A percentile compares a stretch with the other conserved stretches of the same genome.
Conservation (phyloP, 2,329 filamentous ascomycete genomes). For the Emergomyces pasteurianus region DNA sequence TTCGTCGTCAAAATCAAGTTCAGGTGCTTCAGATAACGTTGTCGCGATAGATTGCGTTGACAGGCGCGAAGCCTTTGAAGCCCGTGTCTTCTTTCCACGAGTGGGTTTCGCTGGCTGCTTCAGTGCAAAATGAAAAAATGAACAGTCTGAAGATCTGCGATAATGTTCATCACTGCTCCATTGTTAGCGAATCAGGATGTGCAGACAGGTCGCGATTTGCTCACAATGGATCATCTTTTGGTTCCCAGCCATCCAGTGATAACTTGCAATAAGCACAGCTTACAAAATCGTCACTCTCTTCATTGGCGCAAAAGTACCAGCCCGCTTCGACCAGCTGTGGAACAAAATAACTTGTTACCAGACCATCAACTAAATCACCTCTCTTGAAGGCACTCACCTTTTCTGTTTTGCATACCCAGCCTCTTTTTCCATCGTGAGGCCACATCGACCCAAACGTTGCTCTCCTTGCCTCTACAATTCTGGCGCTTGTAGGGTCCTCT, state of each 20-base stretch:
- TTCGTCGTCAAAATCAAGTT: slow-evolving; percentile 36
- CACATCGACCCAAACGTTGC: slow-evolving; percentile 75
- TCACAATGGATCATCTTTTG: slow-evolving; percentile 75
- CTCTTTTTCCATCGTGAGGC: slow-evolving; percentile 80
- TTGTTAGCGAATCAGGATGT: slow-evolving; percentile 12
- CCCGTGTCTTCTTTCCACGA: slow-evolving; percentile 41
- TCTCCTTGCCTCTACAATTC: slow-evolving; percentile 64
- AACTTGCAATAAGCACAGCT: slow-evolving; percentile 86
- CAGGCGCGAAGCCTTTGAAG: slow-evolving; percentile 60
- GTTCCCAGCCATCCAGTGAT: slow-evolving; percentile 89
- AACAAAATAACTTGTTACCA: slow-evolving; percentile 5
- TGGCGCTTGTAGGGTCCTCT: slow-evolving; percentile 60
- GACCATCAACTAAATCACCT: not conserved
- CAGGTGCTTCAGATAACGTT: slow-evolving; percentile 33
- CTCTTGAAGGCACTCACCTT: slow-evolving; percentile 46
- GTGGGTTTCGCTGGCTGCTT: slow-evolving; percentile 46
- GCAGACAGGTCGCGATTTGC: slow-evolving; percentile 24
- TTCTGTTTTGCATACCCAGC: slow-evolving; percentile 79
- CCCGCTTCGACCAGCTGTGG: slow-evolving; percentile 73
- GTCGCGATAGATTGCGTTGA: slow-evolving; percentile 39
- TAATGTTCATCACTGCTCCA: slow-evolving; percentile 66
- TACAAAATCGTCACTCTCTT: slow-evolving; percentile 75
- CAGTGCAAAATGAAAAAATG: slow-evolving; percentile 63
- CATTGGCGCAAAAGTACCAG: slow-evolving; percentile 82
- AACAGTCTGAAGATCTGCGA: slow-evolving; percentile 63